Percentiles rank a stretch among this genome's conserved stretches.
These are phyloP conservation scores for Ophiostoma populinum DNA, from an alignment of 2,329 filamentous ascomycete genomes.

Conservation along the genomic window DNA sequence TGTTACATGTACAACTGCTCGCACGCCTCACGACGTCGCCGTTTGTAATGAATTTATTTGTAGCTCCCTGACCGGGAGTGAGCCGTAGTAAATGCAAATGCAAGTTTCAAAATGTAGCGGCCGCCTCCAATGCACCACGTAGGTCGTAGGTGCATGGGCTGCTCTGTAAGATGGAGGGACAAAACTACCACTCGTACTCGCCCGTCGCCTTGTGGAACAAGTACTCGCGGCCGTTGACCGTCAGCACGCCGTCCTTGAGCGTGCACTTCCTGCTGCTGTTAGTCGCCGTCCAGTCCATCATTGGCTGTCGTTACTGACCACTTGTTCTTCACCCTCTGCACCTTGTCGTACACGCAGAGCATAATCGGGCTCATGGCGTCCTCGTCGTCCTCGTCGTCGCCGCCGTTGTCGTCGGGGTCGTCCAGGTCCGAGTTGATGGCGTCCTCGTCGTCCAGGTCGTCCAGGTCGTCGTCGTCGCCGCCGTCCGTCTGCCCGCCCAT, in stretches of 20 bases:
- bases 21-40: too few species aligned
- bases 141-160: too few species aligned
- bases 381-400: slow-evolving; percentile 75
- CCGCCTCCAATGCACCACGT: too few species aligned
- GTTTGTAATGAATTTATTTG: too few species aligned
- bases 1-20: too few species aligned
- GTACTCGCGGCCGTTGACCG: slow-evolving; percentile 85
- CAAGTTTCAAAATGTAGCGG: too few species aligned
- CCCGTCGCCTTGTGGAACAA: slow-evolving; percentile 96
- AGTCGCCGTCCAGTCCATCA: too few species aligned
- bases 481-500: slow-evolving; percentile 19
- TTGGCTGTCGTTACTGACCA: too few species aligned
- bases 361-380: slow-evolving; percentile 78
- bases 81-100: too few species aligned
- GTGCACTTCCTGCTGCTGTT: slow-evolving; percentile 65
- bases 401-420: slow-evolving; percentile 72
- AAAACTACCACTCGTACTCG: slow-evolving; percentile 85
- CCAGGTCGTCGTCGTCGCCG: slow-evolving; percentile 39
- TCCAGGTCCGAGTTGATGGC: slow-evolving; percentile 98
- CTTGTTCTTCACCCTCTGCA: slow-evolving; percentile 98
- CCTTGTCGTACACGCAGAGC: slow-evolving; percentile 99
- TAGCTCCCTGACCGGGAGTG: too few species aligned
- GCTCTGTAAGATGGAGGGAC: neutral
- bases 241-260: slow-evolving; percentile 89
- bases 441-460: slow-evolving; percentile 64